These are phyloP conservation scores for Aspergillus campestris DNA, from an alignment of 495 filamentous ascomycete species.

Conservation along the genomic window DNA sequence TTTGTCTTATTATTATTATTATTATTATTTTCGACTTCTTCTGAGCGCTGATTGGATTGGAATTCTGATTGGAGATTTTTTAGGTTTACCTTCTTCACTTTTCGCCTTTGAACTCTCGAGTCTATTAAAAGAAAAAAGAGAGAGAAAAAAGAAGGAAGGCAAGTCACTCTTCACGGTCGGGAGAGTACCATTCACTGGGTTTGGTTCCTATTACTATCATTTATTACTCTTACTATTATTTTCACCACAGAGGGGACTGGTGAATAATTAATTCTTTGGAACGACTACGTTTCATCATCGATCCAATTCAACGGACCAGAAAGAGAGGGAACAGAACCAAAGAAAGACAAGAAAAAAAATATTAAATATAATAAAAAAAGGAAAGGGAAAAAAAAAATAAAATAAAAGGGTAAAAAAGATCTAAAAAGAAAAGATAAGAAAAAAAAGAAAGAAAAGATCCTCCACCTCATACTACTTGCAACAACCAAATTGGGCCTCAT, in stretches of 20 bases:
- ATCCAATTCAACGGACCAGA: too few species aligned
- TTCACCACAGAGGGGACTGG: too few species aligned
- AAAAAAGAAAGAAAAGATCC: background rate
- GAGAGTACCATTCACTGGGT: background rate
- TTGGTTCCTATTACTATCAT: too few species aligned
- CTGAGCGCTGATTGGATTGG: slow-evolving; percentile 10
- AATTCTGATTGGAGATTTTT: slow-evolving; percentile 1
- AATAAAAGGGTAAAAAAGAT: background rate
- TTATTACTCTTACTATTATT: too few species aligned
- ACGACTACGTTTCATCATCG: too few species aligned
- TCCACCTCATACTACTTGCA: background rate
- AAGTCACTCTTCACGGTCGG: background rate
- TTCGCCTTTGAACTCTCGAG: background rate
- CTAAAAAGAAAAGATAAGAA: background rate
- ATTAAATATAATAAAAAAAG: slow-evolving; percentile 1
- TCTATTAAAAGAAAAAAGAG: background rate
- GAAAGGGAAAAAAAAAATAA: background rate
- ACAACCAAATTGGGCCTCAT: background rate
- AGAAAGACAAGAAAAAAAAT: slow-evolving; percentile 2
- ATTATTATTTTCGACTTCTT: background rate
- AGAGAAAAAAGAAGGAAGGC: slow-evolving; percentile 3
- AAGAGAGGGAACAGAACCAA: too few species aligned
- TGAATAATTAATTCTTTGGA: too few species aligned
- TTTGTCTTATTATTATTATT: background rate
- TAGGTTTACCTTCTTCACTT: slow-evolving; percentile 6